phyloP scores from a whole-genome alignment of 202 grass and related monocot genomes.

The Setaria italica region DNA sequence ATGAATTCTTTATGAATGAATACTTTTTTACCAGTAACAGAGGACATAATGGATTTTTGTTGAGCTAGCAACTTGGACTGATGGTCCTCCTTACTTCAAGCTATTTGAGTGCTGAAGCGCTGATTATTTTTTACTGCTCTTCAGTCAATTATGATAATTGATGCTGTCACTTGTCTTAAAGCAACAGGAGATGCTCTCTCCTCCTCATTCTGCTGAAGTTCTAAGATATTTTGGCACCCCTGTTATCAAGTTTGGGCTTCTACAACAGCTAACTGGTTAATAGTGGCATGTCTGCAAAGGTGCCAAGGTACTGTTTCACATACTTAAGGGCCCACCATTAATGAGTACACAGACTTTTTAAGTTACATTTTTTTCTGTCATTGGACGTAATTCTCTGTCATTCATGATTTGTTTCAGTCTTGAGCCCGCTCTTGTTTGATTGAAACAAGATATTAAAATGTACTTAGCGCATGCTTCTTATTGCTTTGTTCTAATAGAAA shows the following conservation, averaged over 20 bases:
- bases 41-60: not conserved
- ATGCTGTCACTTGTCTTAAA: conserved; percentile 8
- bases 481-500: not conserved
- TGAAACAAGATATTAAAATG: not conserved
- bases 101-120: not conserved
- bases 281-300: conserved; percentile 49
- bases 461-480: not conserved
- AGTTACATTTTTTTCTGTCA: conserved; percentile 14
- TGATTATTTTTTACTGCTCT: not conserved
- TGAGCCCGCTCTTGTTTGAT: not conserved
- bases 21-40: not conserved
- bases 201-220: not conserved
- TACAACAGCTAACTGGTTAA: conserved; percentile 26
- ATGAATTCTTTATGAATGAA: not conserved
- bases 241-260: conserved; percentile 10
- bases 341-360: not conserved
- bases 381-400: not conserved
- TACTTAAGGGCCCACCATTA: not conserved
- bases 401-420: conserved; percentile 13
- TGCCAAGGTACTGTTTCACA: conserved; percentile 47
- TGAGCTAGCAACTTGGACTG: not conserved
- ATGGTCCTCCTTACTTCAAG: not conserved
- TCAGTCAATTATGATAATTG: not conserved
- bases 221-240: not conserved
- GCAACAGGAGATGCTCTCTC: not conserved